phyloP scores from a whole-genome alignment of 192 early-diverging fungal species.

The Coemansia sp. region DNA sequence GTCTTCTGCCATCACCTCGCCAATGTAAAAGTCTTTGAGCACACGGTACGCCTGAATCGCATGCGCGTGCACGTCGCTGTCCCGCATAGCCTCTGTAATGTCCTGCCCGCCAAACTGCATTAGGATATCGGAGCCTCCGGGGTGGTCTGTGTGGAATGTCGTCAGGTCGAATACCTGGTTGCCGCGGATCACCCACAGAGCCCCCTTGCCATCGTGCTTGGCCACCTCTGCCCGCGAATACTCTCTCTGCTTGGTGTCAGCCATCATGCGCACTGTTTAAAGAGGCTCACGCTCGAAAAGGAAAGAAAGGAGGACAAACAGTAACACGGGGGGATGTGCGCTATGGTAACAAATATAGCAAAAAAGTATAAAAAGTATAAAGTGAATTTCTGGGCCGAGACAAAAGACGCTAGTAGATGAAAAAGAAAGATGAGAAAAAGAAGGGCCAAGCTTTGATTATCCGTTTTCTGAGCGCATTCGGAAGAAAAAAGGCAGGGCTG shows the following conservation, averaged over 20 bases:
- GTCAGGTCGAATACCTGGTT: slow-evolving; percentile 88
- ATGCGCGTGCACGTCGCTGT: slow-evolving; percentile 73
- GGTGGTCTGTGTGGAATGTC: slow-evolving; percentile 84
- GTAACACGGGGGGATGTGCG: background rate
- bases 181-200: slow-evolving; percentile 79
- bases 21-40: slow-evolving; percentile 80
- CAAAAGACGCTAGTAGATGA: background rate
- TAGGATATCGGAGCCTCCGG: slow-evolving; percentile 87
- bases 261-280: background rate
- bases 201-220: slow-evolving; percentile 65
- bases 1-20: slow-evolving; percentile 54
- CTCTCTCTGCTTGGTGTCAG: slow-evolving; percentile 39
- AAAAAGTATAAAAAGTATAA: background rate
- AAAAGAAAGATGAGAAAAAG: slow-evolving; percentile 5
- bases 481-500: slow-evolving; percentile 1
- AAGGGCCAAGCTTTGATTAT: background rate
- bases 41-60: slow-evolving; percentile 84
- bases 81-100: slow-evolving; percentile 76
- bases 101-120: slow-evolving; percentile 86
- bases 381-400: background rate
- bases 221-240: slow-evolving; percentile 69
- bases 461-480: slow-evolving; percentile 1
- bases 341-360: background rate
- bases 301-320: background rate
- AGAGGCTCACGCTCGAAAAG: background rate